Conservation (phyloP, 2,329 filamentous ascomycete species). For the Aureobasidium vineae region DNA sequence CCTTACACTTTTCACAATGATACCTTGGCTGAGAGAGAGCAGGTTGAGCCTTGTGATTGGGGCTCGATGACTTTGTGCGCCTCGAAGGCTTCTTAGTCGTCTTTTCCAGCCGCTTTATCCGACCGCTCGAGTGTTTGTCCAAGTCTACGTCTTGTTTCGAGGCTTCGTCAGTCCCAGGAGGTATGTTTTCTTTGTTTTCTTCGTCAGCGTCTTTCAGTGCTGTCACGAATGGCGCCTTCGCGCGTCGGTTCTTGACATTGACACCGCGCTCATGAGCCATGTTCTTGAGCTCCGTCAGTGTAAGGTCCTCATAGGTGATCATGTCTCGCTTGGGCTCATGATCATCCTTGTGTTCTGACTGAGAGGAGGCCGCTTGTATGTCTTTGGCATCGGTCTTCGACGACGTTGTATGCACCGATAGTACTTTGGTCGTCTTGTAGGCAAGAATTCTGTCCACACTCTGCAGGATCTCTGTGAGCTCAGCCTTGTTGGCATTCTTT, state of each 20-base stretch:
- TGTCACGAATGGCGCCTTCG: not conserved
- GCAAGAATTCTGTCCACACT: too few species aligned
- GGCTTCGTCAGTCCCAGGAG: conserved; percentile 9
- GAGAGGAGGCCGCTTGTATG: conserved; percentile 3
- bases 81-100: not conserved
- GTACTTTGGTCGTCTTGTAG: too few species aligned
- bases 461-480: too few species aligned
- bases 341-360: conserved; percentile 9
- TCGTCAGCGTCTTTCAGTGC: conserved; percentile 1
- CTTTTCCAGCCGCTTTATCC: not conserved
- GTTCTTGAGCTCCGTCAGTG: not conserved
- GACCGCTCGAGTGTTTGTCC: not conserved
- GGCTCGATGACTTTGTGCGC: not conserved
- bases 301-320: conserved; percentile 5
- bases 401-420: too few species aligned
- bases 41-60: conserved; percentile 4
- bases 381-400: not conserved
- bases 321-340: conserved; percentile 5
- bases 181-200: conserved; percentile 12
- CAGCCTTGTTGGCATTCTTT: too few species aligned
- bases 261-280: not conserved
- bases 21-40: conserved; percentile 6
- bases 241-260: not conserved
- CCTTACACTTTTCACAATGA: conserved; percentile 10
- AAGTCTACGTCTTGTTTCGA: conserved; percentile 9